Evolutionary conservation across 1,284 basidiomycete species (phyloP).

Genomic region (Irpex sp.): DNA sequence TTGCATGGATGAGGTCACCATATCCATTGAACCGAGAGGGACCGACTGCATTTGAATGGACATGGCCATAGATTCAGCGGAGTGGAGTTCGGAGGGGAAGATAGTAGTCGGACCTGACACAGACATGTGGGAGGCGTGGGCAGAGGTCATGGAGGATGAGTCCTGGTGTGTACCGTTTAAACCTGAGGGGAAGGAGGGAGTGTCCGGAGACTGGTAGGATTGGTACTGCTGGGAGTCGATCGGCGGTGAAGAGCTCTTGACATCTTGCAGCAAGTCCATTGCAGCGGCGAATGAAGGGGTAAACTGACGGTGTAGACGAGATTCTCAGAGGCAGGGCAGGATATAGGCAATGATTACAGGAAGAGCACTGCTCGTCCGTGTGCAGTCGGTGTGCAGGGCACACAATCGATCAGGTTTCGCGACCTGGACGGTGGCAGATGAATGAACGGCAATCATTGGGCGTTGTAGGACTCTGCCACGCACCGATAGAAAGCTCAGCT

Average conservation of each 20-base stretch:
- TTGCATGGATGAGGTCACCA: slow-evolving; percentile 21
- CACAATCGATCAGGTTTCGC: slow-evolving; percentile 2
- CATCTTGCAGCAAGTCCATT: slow-evolving; percentile 27
- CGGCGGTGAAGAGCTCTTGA: slow-evolving; percentile 18
- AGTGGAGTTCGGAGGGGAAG: slow-evolving; percentile 37
- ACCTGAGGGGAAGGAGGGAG: slow-evolving; percentile 21
- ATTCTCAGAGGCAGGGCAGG: neutral
- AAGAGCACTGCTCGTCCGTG: neutral
- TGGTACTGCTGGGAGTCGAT: slow-evolving; percentile 25
- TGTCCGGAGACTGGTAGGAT: slow-evolving; percentile 21
- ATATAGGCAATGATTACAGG: neutral
- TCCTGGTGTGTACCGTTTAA: slow-evolving; percentile 27
- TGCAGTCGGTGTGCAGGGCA: neutral
- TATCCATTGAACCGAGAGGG: slow-evolving; percentile 38
- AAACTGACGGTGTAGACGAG: neutral
- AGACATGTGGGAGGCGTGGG: slow-evolving; percentile 27
- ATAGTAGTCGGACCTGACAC: slow-evolving; percentile 27
- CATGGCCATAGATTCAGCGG: slow-evolving; percentile 26
- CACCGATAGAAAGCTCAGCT: neutral
- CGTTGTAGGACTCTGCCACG: neutral
- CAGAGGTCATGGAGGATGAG: slow-evolving; percentile 18
- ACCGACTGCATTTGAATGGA: slow-evolving; percentile 38
- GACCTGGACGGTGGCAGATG: neutral
- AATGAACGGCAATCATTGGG: slow-evolving; percentile 3
- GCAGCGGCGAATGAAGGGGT: neutral